Base-by-base conservation (phyloP, 2,329 filamentous ascomycete species). In the Trichoderma sp. region DNA sequence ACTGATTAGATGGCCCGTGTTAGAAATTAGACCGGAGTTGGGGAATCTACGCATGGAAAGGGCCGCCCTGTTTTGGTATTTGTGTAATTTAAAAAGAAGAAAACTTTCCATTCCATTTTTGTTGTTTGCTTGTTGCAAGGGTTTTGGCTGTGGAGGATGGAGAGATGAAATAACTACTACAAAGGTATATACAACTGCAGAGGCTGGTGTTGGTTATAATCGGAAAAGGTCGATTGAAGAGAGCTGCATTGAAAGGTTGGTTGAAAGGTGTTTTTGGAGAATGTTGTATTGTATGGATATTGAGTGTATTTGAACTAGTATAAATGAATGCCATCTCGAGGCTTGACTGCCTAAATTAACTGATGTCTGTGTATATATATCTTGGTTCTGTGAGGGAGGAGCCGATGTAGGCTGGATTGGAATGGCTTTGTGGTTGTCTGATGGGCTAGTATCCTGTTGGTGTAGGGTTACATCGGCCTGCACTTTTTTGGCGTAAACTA, bases 21-120 rank as follows among this genome's bases (percentile, higher is more conserved):
- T 73, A 73, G 69, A 73, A 38, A 60, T 53, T 73, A 73, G 69
- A 73, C 41, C 21, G 69, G 69, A 73, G 69, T 65, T 65, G 56
- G 69, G 69, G 31, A 56, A 56, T 4, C 50, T 41, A 60, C 21
- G 21, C 21, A 64, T 64, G 31, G 21, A 53, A 71, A 45, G 33
- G 29, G 60, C 41, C 31, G 14, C 21, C 21, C 21, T 38, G 21
- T 33, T 38, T 73, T 73, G 60, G 27, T 64, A 6, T 64, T 64
- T 24, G 50, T 53, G 50, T 53, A 53, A 53, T 12, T 24, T 53
- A 21, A 53, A 21, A 53, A 38, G 16, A 21, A 64, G 11, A 41
- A 16, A 31, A 33, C 33, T 65, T 33, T 24, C 62, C 12, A 27
- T 24, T 24, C 50, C 45, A 45, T 50, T 29, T n/a, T 6, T 60